phyloP scores from a whole-genome alignment of 2,329 filamentous ascomycete species.

The Hymenoscyphus infarciens region DNA sequence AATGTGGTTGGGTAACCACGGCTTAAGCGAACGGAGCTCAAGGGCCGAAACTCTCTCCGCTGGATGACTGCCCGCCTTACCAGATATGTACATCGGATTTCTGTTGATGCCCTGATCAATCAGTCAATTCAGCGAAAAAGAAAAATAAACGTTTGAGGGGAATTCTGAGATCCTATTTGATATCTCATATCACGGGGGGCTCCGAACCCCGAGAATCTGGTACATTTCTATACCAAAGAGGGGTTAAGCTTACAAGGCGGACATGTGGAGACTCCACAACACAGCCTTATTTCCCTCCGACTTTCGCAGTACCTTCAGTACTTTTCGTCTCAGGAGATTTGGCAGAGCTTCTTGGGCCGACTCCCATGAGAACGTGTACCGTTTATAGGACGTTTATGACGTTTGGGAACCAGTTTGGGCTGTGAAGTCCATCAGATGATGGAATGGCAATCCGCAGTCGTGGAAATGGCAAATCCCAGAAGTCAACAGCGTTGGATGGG shows the following conservation, averaged over 20 bases:
- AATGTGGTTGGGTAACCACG: not conserved
- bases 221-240: not conserved
- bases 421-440: not conserved
- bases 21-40: not conserved
- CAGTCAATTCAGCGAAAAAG: no score
- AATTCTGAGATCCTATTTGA: not conserved
- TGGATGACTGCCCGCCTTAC: not conserved
- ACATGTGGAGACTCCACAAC: not conserved
- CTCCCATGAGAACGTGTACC: not conserved
- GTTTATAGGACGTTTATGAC: not conserved
- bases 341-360: not conserved
- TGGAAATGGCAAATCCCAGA: not conserved
- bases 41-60: not conserved
- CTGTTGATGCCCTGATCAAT: no score
- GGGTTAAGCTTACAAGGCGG: not conserved
- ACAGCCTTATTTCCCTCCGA: not conserved
- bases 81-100: no score
- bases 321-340: not conserved
- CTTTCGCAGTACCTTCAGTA: not conserved
- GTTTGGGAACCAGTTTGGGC: not conserved
- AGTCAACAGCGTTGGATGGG: no score
- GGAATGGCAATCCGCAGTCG: not conserved
- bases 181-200: constrained; percentile 1
- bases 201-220: not conserved
- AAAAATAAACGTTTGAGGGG: not conserved